phyloP scores from a whole-genome alignment of 768 basidiomycete species.

The Psilocybe cyanescens region DNA sequence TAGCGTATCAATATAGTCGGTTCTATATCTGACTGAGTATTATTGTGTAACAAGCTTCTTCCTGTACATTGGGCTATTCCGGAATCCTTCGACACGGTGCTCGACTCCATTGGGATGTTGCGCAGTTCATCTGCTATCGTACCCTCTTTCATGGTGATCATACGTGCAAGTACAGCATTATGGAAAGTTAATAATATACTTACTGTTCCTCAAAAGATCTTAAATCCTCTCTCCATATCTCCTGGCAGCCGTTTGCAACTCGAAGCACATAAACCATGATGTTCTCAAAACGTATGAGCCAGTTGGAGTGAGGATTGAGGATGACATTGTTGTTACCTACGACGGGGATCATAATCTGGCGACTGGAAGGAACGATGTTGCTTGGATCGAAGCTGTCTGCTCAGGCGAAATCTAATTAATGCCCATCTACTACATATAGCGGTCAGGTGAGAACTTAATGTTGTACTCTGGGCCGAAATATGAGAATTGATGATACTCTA shows the following conservation, averaged over 20 bases:
- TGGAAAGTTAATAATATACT: not conserved
- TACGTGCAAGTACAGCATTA: slow-evolving; percentile 28
- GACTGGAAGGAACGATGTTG: slow-evolving; percentile 78
- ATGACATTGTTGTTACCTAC: slow-evolving; percentile 80
- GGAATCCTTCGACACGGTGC: slow-evolving; percentile 76
- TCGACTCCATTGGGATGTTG: slow-evolving; percentile 87
- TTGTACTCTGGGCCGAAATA: not conserved
- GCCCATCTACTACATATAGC: not conserved
- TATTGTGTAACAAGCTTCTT: not conserved
- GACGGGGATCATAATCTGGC: slow-evolving; percentile 85
- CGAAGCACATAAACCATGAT: slow-evolving; percentile 69
- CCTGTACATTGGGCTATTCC: not conserved
- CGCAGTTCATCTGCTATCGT: slow-evolving; percentile 85
- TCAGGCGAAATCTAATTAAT: slow-evolving; percentile 54
- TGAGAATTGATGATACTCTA: not conserved
- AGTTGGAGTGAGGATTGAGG: slow-evolving; percentile 93
- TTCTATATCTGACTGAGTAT: no score
- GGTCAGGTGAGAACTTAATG: not conserved
- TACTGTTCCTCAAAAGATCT: slow-evolving; percentile 55
- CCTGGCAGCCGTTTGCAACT: slow-evolving; percentile 64
- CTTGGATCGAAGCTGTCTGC: slow-evolving; percentile 83
- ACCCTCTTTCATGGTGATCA: slow-evolving; percentile 88
- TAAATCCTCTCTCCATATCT: slow-evolving; percentile 89
- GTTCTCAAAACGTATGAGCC: slow-evolving; percentile 72
- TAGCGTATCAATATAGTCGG: no score